Base-by-base conservation (phyloP, 441 rosid genomes). In the Eutrema salsugineum region DNA sequence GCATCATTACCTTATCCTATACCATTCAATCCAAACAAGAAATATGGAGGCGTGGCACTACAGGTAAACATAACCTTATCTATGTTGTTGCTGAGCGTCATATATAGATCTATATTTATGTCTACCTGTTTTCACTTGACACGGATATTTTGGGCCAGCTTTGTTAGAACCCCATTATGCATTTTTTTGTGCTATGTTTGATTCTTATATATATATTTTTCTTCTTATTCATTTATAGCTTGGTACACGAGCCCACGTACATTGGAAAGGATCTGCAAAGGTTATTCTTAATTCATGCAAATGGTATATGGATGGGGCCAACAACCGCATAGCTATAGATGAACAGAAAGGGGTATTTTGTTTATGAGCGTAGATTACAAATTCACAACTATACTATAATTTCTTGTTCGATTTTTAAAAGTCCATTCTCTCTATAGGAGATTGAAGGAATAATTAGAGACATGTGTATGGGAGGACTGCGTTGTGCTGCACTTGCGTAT, bases 181-280 rank as follows among this genome's bases (percentile, higher is more conserved):
- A 11, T 33, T 48, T 48, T 48, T 12, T 24, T 17, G 11, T 17
- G 11, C 24, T 55, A 8, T 68, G 42, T 33, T 44, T 69, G 63
- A 68, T 55, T 58, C n/a, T 70, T 35, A 47, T 35, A 11, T 14
- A 40, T 35, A 19, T 22, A 0, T 57, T 20, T 42, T 19, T 6
- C 56, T 15, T n/a, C 16, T 0, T 71, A 15, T 44, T 43, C 40
- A 40, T 40, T 51, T 40, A 24, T 63, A 90, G 99, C 22, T 72
- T 65, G 82, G 85, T 70, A 82, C 88, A 51, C 77, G 77, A 70
- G 86, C 81, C 66, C 86, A 71, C 64, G 65, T 88, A 77, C 97
- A 94, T 72, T 94, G 99, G 99, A 94, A 91, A 79, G 99, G 99
- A 78, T 97, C 97, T 62, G 97, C 99, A 40, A 94, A 94, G 80